Base-by-base conservation (phyloP, 257 asterid genomes). In the Eucommia ulmoides region DNA sequence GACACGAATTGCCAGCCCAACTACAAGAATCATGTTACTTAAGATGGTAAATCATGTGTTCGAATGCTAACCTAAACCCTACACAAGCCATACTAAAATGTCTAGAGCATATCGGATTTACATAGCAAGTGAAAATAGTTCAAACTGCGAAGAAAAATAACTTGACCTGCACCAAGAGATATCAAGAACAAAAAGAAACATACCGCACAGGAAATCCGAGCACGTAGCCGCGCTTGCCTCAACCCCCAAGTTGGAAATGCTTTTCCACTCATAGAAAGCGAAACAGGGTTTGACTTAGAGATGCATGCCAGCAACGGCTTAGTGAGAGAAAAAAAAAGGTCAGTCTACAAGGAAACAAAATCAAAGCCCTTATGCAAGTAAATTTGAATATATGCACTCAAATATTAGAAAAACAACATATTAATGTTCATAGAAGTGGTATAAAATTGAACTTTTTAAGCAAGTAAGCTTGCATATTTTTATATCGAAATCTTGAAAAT, bases 201-300 rank as follows among this genome's bases (percentile, higher is more conserved):
- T 73, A 81, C 97, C 53, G 70, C 72, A 21, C 92, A 83, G 41
- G 85, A 55, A 65, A 81, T 63, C 19, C 73, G 70, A 87, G 77
- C 65, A 55, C 81, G 78, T 20, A 65, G 79, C 45, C 68, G 58
- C 24, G 59, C 50, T 6, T 76, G 80, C 63, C 44, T 35, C 44
- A 35, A 35, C 44, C 16, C 16, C 3, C 11, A 2, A 15, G 44
- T 10, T 65, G 64, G 69, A 61, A 64, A 66, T 61, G 70, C 56
- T 62, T 66, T 69, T 33, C 80, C 80, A 55, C 69, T 52, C 60
- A 76, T 69, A 17, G 75, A 64, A 55, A 76, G 55, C 23, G 83
- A 66, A 16, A 59, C 64, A 50, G 56, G 53, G 52, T 58, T 67
- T 54, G 69, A 59, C 26, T 42, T 69, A 15, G 70, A 59, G 19